phyloP scores from a whole-genome alignment of 345 rosid species.

The Moringa oleifera region DNA sequence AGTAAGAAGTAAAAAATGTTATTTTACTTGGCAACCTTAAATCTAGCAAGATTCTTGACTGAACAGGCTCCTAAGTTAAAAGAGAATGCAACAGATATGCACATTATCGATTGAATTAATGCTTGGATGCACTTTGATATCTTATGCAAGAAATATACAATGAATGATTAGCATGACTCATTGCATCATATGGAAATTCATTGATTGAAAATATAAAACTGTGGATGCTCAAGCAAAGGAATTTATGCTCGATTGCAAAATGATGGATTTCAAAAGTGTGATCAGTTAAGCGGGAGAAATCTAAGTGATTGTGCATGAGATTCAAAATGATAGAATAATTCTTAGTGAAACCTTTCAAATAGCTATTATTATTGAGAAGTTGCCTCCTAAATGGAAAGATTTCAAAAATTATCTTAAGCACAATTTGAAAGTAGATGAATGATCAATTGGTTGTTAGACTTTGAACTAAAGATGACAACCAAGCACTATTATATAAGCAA shows the following conservation, averaged over 20 bases:
- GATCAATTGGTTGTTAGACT: no score
- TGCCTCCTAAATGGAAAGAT: background rate
- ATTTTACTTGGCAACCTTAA: no score
- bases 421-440: no score
- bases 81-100: no score
- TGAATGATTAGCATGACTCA: background rate
- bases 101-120: no score
- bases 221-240: background rate
- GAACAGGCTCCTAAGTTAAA: no score
- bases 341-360: background rate
- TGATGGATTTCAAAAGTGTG: background rate
- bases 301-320: background rate
- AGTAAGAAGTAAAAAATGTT: no score
- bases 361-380: background rate
- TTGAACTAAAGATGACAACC: no score
- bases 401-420: conserved; percentile 1
- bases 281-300: background rate
- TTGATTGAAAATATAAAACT: background rate
- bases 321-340: background rate
- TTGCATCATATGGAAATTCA: background rate
- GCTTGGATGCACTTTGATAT: no score
- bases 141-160: no score
- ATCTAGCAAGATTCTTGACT: no score
- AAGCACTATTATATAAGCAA: no score
- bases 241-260: background rate